Evolutionary conservation across 768 basidiomycete species (phyloP).

Genomic region (Auriscalpium microsporum): DNA sequence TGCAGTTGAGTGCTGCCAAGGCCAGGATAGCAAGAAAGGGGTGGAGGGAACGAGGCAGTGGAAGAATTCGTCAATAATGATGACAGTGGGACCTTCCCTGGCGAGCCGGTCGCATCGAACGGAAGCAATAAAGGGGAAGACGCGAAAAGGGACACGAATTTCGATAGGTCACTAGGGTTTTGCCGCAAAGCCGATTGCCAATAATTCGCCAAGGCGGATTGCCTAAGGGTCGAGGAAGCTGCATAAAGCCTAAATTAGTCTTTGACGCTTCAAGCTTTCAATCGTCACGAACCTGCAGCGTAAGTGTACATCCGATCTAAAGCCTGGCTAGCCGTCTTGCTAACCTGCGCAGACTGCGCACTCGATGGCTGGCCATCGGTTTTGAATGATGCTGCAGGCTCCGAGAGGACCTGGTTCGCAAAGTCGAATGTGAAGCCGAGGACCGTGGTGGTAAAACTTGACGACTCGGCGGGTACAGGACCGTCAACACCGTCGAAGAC

Average conservation of each 20-base stretch:
- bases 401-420: slow-evolving; percentile 41
- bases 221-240: slow-evolving; percentile 53
- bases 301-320: slow-evolving; percentile 54
- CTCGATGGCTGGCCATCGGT: slow-evolving; percentile 36
- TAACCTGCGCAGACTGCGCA: slow-evolving; percentile 37
- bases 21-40: slow-evolving; percentile 53
- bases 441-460: slow-evolving; percentile 31
- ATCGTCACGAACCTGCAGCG: slow-evolving; percentile 41
- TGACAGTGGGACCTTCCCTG: slow-evolving; percentile 23
- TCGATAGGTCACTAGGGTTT: slow-evolving; percentile 30
- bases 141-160: slow-evolving; percentile 40
- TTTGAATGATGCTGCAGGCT: slow-evolving; percentile 37
- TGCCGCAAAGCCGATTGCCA: slow-evolving; percentile 49
- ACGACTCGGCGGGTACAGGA: slow-evolving; percentile 24
- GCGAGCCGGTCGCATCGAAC: slow-evolving; percentile 42
- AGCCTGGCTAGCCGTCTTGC: slow-evolving; percentile 27
- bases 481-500: slow-evolving; percentile 32
- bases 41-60: slow-evolving; percentile 44
- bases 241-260: not conserved
- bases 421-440: slow-evolving; percentile 55
- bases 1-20: slow-evolving; percentile 32
- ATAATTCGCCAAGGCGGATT: slow-evolving; percentile 39
- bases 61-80: slow-evolving; percentile 35
- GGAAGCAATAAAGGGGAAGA: slow-evolving; percentile 45
- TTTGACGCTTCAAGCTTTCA: not conserved